These are phyloP conservation scores for Danielia reshetovae DNA, from an alignment of 805 yeast genomes.

Conservation along the genomic window DNA sequence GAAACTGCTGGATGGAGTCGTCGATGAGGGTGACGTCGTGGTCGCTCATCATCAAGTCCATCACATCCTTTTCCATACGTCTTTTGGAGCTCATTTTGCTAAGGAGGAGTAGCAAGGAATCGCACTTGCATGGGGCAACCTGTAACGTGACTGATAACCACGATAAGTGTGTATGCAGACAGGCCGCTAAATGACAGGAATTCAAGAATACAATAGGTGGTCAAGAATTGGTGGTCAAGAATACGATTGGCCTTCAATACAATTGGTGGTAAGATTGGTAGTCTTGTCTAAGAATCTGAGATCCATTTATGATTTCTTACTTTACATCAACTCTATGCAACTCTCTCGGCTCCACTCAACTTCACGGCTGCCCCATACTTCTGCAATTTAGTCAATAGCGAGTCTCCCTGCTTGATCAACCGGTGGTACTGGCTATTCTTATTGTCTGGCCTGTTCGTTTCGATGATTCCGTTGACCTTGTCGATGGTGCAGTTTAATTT, in stretches of 20 bases:
- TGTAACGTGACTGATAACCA: constrained; percentile 2
- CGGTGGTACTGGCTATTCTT: constrained; percentile 90
- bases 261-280: no score
- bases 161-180: no score
- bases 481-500: constrained; percentile 94
- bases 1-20: constrained; percentile 77
- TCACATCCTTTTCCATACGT: constrained; percentile 91
- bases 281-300: no score
- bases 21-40: constrained; percentile 81
- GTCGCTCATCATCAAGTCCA: constrained; percentile 95
- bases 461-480: constrained; percentile 90
- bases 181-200: no score
- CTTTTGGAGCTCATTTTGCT: constrained; percentile 40
- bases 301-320: no score
- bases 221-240: no score
- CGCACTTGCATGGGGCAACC: background rate
- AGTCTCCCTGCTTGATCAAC: constrained; percentile 89
- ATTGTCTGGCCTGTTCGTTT: constrained; percentile 94
- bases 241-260: no score
- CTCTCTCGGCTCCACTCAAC: constrained; percentile 85
- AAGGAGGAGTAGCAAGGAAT: background rate
- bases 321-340: no score
- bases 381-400: constrained; percentile 86
- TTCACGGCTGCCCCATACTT: constrained; percentile 97
- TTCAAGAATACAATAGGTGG: no score